Percentiles rank a stretch among this genome's conserved stretches.
Conservation (phyloP, 805 yeast genomes). For the Ogataea angusta region DNA sequence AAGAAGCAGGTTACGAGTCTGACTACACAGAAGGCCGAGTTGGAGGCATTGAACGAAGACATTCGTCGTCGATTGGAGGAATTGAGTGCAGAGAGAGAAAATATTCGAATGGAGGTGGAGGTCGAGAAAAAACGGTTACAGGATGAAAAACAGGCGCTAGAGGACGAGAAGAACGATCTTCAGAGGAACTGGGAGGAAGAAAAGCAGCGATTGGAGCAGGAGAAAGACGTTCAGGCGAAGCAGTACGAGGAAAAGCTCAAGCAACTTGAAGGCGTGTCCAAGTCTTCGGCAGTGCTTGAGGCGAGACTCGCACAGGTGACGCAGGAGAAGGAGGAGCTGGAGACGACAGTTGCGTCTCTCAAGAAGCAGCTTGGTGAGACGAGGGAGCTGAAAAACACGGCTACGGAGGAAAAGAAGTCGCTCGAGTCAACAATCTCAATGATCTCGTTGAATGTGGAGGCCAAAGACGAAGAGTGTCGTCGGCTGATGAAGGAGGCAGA, state of each 20-base stretch:
- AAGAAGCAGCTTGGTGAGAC: conserved; percentile 25
- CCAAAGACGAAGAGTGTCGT: conserved; percentile 20
- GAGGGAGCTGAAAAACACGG: conserved; percentile 27
- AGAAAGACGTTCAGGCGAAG: not conserved
- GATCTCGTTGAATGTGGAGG: conserved; percentile 33
- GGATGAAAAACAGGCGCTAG: not conserved
- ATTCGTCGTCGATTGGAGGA: not conserved
- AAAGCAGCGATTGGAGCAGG: not conserved
- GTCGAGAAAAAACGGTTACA: not conserved
- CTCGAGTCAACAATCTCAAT: conserved; percentile 29
- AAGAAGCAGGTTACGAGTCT: not conserved
- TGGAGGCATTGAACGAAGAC: conserved; percentile 6
- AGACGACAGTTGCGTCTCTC: conserved; percentile 25
- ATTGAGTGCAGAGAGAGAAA: conserved; percentile 3
- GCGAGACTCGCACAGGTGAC: conserved; percentile 27
- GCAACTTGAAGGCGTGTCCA: not conserved
- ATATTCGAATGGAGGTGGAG: not conserved
- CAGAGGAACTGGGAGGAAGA: not conserved
- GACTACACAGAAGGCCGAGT: conserved; percentile 5
- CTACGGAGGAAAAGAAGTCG: conserved; percentile 11
- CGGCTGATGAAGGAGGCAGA: conserved; percentile 7
- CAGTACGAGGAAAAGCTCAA: conserved; percentile 1
- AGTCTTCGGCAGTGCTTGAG: not conserved
- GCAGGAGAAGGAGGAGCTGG: conserved; percentile 28
- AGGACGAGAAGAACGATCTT: not conserved